Evolutionary conservation across 2,329 filamentous ascomycete species (phyloP).

Genomic region (Colletotrichum phormii): DNA sequence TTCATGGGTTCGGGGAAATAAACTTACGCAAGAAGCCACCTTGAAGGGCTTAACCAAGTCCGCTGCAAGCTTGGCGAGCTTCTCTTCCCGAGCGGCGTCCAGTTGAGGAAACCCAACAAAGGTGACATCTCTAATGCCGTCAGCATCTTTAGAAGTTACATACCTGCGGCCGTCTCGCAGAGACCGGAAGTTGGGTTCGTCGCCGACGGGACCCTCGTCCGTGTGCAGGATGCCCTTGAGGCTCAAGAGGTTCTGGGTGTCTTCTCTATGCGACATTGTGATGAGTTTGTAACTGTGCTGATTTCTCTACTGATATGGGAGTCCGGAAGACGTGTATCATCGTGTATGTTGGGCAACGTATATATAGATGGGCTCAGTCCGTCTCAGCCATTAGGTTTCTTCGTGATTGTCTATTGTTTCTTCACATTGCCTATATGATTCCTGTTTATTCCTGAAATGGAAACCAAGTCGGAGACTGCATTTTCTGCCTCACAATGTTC

Average conservation of each 20-base stretch:
- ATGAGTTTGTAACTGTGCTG: background rate
- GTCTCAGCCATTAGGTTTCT: background rate
- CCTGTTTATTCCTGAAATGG: background rate
- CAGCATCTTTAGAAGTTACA: background rate
- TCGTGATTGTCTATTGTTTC: background rate
- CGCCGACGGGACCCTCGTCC: background rate
- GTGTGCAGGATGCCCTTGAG: background rate
- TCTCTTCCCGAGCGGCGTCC: background rate
- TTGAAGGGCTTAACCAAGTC: background rate
- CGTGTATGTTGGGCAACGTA: background rate
- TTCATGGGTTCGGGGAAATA: background rate
- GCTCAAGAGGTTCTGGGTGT: background rate
- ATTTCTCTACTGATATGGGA: background rate
- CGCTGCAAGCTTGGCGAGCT: background rate
- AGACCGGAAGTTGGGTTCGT: background rate
- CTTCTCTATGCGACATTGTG: background rate
- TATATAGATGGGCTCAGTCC: background rate
- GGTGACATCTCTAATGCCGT: background rate
- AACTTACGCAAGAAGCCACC: slow-evolving; percentile 1
- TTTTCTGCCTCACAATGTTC: background rate
- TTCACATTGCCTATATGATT: background rate
- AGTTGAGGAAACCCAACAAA: background rate
- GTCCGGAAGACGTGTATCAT: background rate
- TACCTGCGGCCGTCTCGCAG: background rate
- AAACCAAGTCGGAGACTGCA: background rate